A percentile compares a stretch with the other conserved stretches of the same genome.
Conservation (phyloP, 495 filamentous ascomycete genomes). For the Trichoderma virens region DNA sequence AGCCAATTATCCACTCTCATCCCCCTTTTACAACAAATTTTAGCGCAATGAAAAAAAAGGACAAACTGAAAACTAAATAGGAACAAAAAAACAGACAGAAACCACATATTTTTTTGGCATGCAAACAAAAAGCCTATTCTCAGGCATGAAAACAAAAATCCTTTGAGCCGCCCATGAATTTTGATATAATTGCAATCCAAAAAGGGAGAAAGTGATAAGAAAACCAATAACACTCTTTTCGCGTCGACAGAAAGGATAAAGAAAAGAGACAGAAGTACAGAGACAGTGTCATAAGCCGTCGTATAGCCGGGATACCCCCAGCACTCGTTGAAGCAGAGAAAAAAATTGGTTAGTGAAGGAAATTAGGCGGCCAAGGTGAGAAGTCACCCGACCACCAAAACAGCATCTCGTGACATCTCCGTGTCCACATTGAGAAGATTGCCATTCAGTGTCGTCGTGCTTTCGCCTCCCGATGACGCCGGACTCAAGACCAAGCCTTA, state of each 20-base stretch:
- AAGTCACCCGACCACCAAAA: conserved; percentile 3
- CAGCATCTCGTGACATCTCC: background rate
- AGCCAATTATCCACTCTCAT: background rate
- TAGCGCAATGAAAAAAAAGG: no score
- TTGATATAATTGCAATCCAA: background rate
- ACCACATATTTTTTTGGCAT: background rate
- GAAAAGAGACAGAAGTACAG: background rate
- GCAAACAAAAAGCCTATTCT: background rate
- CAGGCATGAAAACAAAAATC: background rate
- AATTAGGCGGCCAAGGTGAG: background rate
- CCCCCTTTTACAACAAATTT: background rate
- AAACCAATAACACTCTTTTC: no score
- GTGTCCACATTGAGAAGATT: background rate
- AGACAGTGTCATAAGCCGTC: conserved; percentile 4
- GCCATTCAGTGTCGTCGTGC: background rate
- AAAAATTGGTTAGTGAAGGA: background rate
- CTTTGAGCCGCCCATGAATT: background rate
- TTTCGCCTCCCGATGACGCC: conserved; percentile 6
- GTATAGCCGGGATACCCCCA: conserved; percentile 6
- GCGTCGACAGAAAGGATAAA: background rate
- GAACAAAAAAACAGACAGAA: background rate
- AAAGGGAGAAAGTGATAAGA: background rate
- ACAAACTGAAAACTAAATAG: background rate
- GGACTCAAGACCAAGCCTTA: background rate
- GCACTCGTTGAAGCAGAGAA: background rate